Percentiles rank a stretch among this genome's conserved stretches.
Evolutionary conservation across 768 basidiomycete genomes (phyloP).

Genomic region (Phaeotremella skinneri): DNA sequence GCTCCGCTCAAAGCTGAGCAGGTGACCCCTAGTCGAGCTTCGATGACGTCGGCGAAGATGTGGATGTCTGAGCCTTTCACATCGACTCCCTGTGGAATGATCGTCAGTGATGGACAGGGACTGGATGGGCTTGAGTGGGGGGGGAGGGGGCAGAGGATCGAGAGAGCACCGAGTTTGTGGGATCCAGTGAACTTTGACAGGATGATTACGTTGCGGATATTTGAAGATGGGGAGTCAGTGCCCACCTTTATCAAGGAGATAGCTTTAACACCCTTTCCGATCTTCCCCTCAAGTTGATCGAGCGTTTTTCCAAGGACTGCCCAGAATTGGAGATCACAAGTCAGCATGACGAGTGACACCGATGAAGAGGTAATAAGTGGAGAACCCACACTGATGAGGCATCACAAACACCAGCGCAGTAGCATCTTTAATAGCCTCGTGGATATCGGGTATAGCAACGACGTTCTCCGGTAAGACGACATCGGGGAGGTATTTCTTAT

Average conservation of each 20-base stretch:
- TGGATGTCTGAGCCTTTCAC: conserved; percentile 53
- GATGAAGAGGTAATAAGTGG: background rate
- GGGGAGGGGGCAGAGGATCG: background rate
- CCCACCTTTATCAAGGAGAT: conserved; percentile 55
- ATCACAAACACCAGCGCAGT: conserved; percentile 56
- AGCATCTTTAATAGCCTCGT: conserved; percentile 53
- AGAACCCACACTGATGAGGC: conserved; percentile 55
- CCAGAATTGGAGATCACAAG: background rate
- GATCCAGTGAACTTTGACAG: background rate
- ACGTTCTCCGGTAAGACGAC: conserved; percentile 53
- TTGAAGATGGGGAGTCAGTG: background rate
- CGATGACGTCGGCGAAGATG: conserved; percentile 55
- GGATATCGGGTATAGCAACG: conserved; percentile 53
- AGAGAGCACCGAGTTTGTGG: background rate
- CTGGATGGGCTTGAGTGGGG: background rate
- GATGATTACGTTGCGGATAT: no score
- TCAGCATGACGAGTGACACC: background rate
- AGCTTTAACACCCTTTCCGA: conserved; percentile 51
- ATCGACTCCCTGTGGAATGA: conserved; percentile 53
- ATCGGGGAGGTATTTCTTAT: conserved; percentile 52
- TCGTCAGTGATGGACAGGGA: background rate
- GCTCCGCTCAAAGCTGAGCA: conserved; percentile 56
- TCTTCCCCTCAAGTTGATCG: conserved; percentile 53
- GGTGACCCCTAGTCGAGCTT: conserved; percentile 51
- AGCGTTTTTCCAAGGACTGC: conserved; percentile 53